Evolutionary conservation across 345 rosid genomes (phyloP), one percentile per base, ranked within the genome.

Genomic region (Ceriops tagal): DNA sequence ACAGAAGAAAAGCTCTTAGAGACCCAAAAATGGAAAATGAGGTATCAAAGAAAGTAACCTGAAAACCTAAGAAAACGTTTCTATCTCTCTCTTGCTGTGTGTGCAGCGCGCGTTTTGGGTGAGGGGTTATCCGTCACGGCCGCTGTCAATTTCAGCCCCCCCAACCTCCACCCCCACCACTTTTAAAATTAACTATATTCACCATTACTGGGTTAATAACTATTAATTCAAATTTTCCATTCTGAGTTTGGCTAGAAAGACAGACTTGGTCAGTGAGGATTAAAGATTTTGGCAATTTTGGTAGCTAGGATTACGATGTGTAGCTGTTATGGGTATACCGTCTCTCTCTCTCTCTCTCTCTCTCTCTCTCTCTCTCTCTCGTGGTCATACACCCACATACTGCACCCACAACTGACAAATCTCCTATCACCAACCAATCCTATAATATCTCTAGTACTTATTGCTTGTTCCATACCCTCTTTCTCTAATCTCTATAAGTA

Each of bases 261-360:
- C 47, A 26, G 35, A 26, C 61, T 56, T 58, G 75, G 75, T 78
- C 71, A 77, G 71, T 71, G 49, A 47, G 74, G 70, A 72, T 73
- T 80, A 72, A 82, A 71, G 69, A 63, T 73, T 75, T 77, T 55
- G 82, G 75, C 67, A 77, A 78, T 76, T 74, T 67, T 80, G 80
- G 88, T 68, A 55, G 77, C 75, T 66, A 57, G 68, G 91, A 84
- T 79, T 79, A 76, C 77, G 91, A 87, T 87, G 84, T 78, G 55
- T 79, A 84, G 83, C 86, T 74, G 85, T 79, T 76, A 82, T 71
- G 76, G 85, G 73, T 67, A 56, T 75, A 39, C 49, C 46, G 39
- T 58, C 78, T 62, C 67, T 74, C 62, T 58, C 68, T 63, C 71
- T 55, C 58, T 72, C 57, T 70, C 68, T 66, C 70, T 32, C 34